phyloP scores from a whole-genome alignment of 2,329 filamentous ascomycete species.

The Colletotrichum caudatum region DNA sequence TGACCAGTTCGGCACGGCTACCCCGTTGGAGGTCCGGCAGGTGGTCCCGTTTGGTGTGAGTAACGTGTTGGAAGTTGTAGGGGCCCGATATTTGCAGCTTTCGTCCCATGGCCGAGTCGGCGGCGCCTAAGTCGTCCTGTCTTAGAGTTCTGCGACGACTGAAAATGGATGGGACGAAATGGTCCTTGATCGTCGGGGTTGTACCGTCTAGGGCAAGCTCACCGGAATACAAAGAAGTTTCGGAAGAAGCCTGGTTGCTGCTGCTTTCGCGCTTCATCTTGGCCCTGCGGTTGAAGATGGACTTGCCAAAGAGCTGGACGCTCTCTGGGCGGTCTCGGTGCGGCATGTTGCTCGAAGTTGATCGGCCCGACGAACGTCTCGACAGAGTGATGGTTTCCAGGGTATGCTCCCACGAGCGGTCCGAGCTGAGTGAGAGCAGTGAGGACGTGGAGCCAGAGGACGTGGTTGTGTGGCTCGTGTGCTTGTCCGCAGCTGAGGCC shows the following conservation, averaged over 20 bases:
- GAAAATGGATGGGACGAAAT: constrained; percentile 64
- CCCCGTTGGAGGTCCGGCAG: constrained; percentile 55
- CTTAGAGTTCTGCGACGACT: constrained; percentile 59
- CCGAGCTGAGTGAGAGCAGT: constrained; percentile 60
- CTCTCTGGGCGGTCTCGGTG: constrained; percentile 69
- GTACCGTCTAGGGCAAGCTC: constrained; percentile 55
- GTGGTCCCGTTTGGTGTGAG: constrained; percentile 67
- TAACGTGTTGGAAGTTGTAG: constrained; percentile 76
- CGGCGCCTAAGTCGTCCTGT: constrained; percentile 39
- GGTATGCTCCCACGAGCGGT: constrained; percentile 63
- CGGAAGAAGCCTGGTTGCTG: constrained; percentile 58
- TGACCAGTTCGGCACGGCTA: constrained; percentile 57
- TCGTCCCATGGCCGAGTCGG: constrained; percentile 47
- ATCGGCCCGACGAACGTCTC: constrained; percentile 68
- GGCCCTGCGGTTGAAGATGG: constrained; percentile 67
- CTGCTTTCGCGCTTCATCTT: constrained; percentile 65
- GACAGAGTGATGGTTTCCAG: constrained; percentile 63
- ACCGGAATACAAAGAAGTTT: constrained; percentile 61
- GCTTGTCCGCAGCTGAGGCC: constrained; percentile 61
- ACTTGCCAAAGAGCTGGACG: constrained; percentile 69
- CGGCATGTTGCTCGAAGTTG: constrained; percentile 64
- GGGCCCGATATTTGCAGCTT: constrained; percentile 70
- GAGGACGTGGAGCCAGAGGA: constrained; percentile 68
- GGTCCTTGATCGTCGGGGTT: constrained; percentile 54
- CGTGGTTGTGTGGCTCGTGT: constrained; percentile 60